Base-by-base conservation (phyloP, 352 stramenopile genomes). In the Phytophthora citricola region DNA sequence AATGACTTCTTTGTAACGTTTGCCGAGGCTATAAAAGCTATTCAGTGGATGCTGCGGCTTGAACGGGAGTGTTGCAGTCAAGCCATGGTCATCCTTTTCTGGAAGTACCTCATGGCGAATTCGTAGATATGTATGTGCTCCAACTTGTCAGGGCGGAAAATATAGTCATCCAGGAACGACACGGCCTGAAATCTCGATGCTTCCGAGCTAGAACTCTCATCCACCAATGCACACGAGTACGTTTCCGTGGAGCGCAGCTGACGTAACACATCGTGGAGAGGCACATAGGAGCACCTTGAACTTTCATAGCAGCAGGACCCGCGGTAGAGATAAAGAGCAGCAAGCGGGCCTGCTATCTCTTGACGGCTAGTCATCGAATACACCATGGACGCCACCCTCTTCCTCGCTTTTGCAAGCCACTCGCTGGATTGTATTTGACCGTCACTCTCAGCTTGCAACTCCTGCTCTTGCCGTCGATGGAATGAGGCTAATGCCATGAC, bases 141-240 rank as follows among this genome's bases (percentile, higher is more conserved):
- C 9, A 50, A 27, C 3, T 12, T 34, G 4, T 10, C n/a, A 5
- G 41, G 41, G 11, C 51, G 51, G 29, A 32, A 58, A 4, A 52
- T 45, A 27, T 60, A 52, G n/a, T 60, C 53, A 36, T 60, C 53
- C n/a, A 60, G 36, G 7, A 32, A 34, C 9, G 27, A 60, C 5
- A 60, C 53, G 1, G 53, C 53, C 3, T 15, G 53, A 22, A 38
- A 60, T 14, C 9, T 4, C 2, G 53, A 38, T 14, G 15, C 51
- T 4, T 2, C 24, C 3, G 24, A n/a, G 48, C 4, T 11, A 34
- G 24, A 26, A 52, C 9, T 36, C 3, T 20, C 38, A n/a, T n/a
- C 5, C 14, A 43, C 12, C 6, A 43, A 5, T 1, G 10, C 11
- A n/a, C 38, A 43, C 14, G 38, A 43, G 11, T 43, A 43, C n/a